phyloP scores from a whole-genome alignment of 345 rosid species.

The Citrus hindsii region DNA sequence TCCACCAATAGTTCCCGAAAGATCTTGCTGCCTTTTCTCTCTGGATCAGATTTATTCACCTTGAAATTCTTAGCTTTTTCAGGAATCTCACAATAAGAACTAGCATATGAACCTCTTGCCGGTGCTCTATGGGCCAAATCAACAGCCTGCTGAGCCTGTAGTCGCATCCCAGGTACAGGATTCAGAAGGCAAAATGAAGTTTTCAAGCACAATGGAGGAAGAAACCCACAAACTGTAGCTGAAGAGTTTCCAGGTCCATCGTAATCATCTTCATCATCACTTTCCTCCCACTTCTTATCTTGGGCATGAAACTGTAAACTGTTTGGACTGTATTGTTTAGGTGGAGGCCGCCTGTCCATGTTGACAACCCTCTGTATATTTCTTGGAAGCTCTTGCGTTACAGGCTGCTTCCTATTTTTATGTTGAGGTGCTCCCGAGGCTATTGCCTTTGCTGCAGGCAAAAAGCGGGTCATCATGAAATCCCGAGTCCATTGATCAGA shows the following conservation, averaged over 20 bases:
- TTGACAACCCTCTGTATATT: slow-evolving; percentile 19
- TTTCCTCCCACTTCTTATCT: slow-evolving; percentile 27
- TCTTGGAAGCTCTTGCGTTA: slow-evolving; percentile 32
- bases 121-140: slow-evolving; percentile 40
- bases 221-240: slow-evolving; percentile 58
- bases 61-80: slow-evolving; percentile 21
- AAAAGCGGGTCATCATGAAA: slow-evolving; percentile 86
- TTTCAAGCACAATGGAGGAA: slow-evolving; percentile 69
- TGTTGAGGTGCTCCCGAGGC: slow-evolving; percentile 62
- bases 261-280: slow-evolving; percentile 51
- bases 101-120: slow-evolving; percentile 34
- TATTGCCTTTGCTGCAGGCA: slow-evolving; percentile 94
- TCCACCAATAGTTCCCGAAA: slow-evolving; percentile 50
- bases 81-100: slow-evolving; percentile 20
- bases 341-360: slow-evolving; percentile 26
- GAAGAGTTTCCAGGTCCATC: slow-evolving; percentile 31
- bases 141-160: slow-evolving; percentile 34
- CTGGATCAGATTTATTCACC: slow-evolving; percentile 13
- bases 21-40: slow-evolving; percentile 23
- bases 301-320: slow-evolving; percentile 24
- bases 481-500: slow-evolving; percentile 56
- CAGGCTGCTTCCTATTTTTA: slow-evolving; percentile 43
- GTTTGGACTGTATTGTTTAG: slow-evolving; percentile 22
- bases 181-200: slow-evolving; percentile 59
- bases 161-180: slow-evolving; percentile 53